A percentile compares a stretch with the other conserved stretches of the same genome.
These are phyloP conservation scores for Heliamphora pulchella DNA, from an alignment of 179 eudicot species.

Conservation along the genomic window DNA sequence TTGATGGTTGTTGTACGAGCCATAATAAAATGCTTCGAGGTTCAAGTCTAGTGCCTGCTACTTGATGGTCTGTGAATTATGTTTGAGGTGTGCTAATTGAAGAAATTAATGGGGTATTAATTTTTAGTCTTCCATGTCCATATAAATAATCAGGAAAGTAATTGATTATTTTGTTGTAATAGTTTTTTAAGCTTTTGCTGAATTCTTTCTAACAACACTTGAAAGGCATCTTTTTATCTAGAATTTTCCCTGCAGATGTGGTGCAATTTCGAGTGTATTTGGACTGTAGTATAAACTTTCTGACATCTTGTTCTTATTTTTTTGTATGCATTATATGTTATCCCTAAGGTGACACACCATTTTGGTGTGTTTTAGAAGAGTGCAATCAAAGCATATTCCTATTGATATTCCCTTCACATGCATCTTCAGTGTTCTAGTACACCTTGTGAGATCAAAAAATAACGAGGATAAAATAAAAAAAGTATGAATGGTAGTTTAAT, in stretches of 20 bases:
- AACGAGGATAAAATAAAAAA: too few species aligned
- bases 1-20: conserved; percentile 21
- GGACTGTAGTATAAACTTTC: neutral
- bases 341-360: too few species aligned
- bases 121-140: neutral
- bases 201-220: neutral
- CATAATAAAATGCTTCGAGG: neutral
- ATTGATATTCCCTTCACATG: too few species aligned
- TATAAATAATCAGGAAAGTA: neutral
- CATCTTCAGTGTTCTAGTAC: too few species aligned
- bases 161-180: neutral
- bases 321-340: too few species aligned
- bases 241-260: neutral
- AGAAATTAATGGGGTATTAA: neutral
- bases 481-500: too few species aligned
- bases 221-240: neutral
- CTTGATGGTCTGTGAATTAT: too few species aligned
- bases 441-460: too few species aligned
- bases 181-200: neutral
- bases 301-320: too few species aligned
- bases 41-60: neutral
- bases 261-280: neutral
- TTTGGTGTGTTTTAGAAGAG: too few species aligned
- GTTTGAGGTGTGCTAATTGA: too few species aligned
- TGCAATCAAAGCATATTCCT: too few species aligned